Evolutionary conservation across 1,139 yeast species (phyloP), one percentile per base, ranked within the genome.

Genomic region (Diutina pseudorugosa): DNA sequence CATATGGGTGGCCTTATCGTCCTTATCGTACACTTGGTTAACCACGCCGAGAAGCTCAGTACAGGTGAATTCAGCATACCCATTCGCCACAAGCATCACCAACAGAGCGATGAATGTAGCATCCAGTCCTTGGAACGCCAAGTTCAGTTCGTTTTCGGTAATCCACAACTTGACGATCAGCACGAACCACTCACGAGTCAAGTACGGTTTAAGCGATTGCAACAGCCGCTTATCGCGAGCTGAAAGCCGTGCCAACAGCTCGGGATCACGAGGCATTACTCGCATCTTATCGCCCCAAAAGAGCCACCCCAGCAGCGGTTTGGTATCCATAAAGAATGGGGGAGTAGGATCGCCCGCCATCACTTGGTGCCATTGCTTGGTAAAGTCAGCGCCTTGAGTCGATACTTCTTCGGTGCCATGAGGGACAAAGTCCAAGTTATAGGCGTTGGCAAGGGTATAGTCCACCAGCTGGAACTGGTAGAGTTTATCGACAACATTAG

Each of bases 241-340:
- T 4, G 16, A 18, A 2, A 45, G 27, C 9, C 36, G 19, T 11
- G 20, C 40, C 7, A 45, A 27, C 49, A 45, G 49, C 19, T 27
- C 20, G 40, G 49, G 41, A 2, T 25, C 49, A 11, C 23, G 20
- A 19, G 68, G 65, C 12, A 79, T 71, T 1, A 78, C 94, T 36
- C 66, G 63, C 67, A 87, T 63, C 0, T 67, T 57, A 11, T 77
- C 68, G 18, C 84, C 88, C 96, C 97, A 89, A 52, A 85, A 83
- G 18, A 87, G 67, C 84, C 94, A 87, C 0, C 97, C 96, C 12
- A 70, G 67, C 61, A 71, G 73, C 2, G 77, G 70, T 53, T 75
- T 77, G 36, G 74, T 73, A 60, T 85, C 93, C 56, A 84, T 69
- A 58, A 68, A 85, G 60, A 71, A 85, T 1, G 62, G 61, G 1